These are phyloP conservation scores for Nannizziopsis barbatae DNA, from an alignment of 2,329 filamentous ascomycete species.

Conservation along the genomic window DNA sequence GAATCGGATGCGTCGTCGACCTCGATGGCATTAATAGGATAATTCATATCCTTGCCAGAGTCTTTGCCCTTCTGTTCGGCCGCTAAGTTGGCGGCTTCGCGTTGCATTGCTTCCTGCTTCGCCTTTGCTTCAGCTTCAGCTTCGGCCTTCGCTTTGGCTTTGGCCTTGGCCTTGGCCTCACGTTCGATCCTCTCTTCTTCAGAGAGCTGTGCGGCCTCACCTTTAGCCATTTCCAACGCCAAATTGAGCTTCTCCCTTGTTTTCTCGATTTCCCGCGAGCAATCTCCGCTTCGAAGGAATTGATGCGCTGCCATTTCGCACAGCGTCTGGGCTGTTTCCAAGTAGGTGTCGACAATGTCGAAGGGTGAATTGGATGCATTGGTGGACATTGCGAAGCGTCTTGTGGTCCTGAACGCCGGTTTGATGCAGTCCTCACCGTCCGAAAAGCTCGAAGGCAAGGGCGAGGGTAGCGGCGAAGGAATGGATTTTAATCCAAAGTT, in stretches of 20 bases:
- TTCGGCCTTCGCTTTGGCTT: conserved; percentile 6
- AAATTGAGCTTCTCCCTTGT: conserved; percentile 55
- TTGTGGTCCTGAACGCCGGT: conserved; percentile 9
- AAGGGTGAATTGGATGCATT: conserved; percentile 38
- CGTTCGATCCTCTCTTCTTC: conserved; percentile 37
- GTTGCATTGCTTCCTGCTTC: conserved; percentile 10
- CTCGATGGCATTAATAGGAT: conserved; percentile 22
- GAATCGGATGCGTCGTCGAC: conserved; percentile 28
- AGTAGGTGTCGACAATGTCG: conserved; percentile 62
- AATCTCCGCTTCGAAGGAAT: conserved; percentile 78
- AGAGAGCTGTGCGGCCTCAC: conserved; percentile 48
- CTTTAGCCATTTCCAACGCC: conserved; percentile 50
- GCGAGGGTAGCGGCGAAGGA: background rate
- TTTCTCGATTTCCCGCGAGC: conserved; percentile 60
- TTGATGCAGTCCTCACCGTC: conserved; percentile 8
- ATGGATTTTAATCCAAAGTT: conserved; percentile 15
- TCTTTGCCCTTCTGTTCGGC: conserved; percentile 3
- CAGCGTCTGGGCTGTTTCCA: conserved; percentile 69
- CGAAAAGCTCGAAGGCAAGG: background rate
- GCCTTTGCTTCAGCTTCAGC: conserved; percentile 3
- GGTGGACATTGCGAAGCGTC: conserved; percentile 1
- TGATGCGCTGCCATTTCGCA: conserved; percentile 83
- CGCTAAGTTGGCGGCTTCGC: background rate
- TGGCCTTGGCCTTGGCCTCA: conserved; percentile 12
- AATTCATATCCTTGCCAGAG: conserved; percentile 15